phyloP scores from a whole-genome alignment of 495 filamentous ascomycete genomes.

The Entonaema liquescens region DNA sequence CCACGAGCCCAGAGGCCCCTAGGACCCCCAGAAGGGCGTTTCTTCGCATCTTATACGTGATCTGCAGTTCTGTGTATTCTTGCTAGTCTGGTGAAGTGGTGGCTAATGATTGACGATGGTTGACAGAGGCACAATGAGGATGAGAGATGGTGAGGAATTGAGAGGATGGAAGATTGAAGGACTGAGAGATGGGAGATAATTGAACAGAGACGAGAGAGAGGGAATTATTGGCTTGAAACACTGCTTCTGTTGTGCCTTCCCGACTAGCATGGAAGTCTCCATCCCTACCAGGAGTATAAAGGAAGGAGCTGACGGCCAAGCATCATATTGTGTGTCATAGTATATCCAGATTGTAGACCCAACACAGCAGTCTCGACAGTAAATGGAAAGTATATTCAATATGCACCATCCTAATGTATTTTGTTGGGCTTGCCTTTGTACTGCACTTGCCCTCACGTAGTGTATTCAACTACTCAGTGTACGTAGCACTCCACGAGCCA shows the following conservation, averaged over 20 bases:
- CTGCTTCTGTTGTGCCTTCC: conserved; percentile 25
- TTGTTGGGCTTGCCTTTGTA: neutral
- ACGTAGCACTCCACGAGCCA: neutral
- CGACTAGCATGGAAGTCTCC: neutral
- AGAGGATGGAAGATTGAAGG: conserved; percentile 19
- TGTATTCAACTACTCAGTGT: neutral
- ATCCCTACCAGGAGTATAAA: neutral
- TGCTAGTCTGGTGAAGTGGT: conserved; percentile 19
- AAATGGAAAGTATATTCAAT: neutral
- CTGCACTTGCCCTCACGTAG: neutral
- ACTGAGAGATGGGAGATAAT: neutral
- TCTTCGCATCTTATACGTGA: conserved; percentile 36
- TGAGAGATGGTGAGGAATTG: conserved; percentile 20
- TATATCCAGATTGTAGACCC: no score
- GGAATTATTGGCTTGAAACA: conserved; percentile 25
- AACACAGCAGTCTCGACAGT: conserved; percentile 18
- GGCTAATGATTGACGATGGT: conserved; percentile 36
- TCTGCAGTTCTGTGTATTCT: conserved; percentile 25
- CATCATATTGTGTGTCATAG: conserved; percentile 25
- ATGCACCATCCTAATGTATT: neutral
- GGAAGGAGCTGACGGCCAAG: conserved; percentile 13
- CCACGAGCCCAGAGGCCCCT: conserved; percentile 36
- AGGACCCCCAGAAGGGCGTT: conserved; percentile 41
- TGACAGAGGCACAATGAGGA: conserved; percentile 16
- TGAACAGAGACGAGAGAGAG: neutral